Percentiles rank a stretch among this genome's conserved stretches.
These are phyloP conservation scores for Cylindrodendrum hubeiense DNA, from an alignment of 2,329 filamentous ascomycete species.

Conservation along the genomic window DNA sequence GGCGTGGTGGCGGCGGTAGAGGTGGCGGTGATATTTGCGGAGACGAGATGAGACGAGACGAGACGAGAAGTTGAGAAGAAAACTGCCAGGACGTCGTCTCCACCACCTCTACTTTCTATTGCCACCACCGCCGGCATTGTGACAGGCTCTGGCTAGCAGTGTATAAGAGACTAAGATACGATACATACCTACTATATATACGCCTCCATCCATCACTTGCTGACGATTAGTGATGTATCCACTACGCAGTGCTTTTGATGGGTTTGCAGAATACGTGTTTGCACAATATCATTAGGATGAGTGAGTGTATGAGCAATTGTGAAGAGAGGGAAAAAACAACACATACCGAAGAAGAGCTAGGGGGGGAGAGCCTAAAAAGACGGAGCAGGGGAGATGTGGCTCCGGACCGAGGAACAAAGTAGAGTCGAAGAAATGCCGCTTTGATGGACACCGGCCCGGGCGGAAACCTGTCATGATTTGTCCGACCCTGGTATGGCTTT, in stretches of 20 bases:
- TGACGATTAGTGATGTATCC: not conserved
- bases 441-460: not conserved
- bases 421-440: not conserved
- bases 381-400: not conserved
- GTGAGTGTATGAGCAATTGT: not conserved
- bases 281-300: not conserved
- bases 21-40: not conserved
- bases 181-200: slow-evolving; percentile 20
- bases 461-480: not conserved
- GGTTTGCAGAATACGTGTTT: too few species aligned
- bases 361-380: not conserved
- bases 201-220: not conserved
- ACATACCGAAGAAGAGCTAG: not conserved
- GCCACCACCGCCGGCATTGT: not conserved
- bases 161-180: slow-evolving; percentile 23
- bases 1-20: not conserved
- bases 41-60: not conserved
- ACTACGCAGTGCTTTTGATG: too few species aligned
- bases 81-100: not conserved
- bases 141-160: slow-evolving; percentile 1
- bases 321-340: not conserved
- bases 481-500: not conserved
- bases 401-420: not conserved
- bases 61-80: not conserved
- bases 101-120: not conserved